Base-by-base conservation (phyloP, 768 basidiomycete species). In the Dendrothele bispora region DNA sequence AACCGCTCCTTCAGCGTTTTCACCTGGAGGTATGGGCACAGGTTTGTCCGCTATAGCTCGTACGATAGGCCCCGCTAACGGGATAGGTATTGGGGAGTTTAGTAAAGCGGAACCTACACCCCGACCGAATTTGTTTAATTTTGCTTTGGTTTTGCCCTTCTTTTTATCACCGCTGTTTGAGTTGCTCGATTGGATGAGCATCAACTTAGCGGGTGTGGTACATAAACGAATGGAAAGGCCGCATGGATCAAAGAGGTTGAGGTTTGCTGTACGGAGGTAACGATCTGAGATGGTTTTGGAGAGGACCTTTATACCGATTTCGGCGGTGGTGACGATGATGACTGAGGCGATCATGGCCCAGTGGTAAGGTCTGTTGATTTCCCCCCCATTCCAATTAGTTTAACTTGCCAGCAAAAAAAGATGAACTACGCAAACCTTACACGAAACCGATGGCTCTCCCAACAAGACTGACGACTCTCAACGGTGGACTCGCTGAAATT, bases 231-330 rank as follows among this genome's bases (percentile, higher is more conserved):
- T 59, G 2, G 47, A 50, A 8, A 62, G 50, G 18, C 61, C 61
- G 27, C 57, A 55, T 10, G 61, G 61, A 12, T 53, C 46, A 43
- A 62, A 62, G 26, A 52, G 49, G 5, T 49, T 53, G 11, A 52
- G 38, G 34, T 62, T 62, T 20, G 61, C 61, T 17, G 50, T 47
- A 27, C 52, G 52, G 20, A 62, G 50, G 39, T 55, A 62, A 26
- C 57, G 53, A 32, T 62, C 61, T 4, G 61, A 59, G 14, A 61
- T 45, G 11, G 55, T 57, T 39, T 61, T 62, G 36, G 57, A 61
- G 22, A 62, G 50, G 27, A 56, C 28, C 21, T 34, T 55, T 50
- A 54, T 59, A 7, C 49, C 57, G 0, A 38, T 46, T 32, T 54
- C n/a, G 1, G 59, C 55, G 21, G 42, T 39, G 10, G 44, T 42